Percentiles rank a stretch among this genome's conserved stretches.
phyloP scores from a whole-genome alignment of 2,329 filamentous ascomycete genomes.

The Chaetomium sp. region DNA sequence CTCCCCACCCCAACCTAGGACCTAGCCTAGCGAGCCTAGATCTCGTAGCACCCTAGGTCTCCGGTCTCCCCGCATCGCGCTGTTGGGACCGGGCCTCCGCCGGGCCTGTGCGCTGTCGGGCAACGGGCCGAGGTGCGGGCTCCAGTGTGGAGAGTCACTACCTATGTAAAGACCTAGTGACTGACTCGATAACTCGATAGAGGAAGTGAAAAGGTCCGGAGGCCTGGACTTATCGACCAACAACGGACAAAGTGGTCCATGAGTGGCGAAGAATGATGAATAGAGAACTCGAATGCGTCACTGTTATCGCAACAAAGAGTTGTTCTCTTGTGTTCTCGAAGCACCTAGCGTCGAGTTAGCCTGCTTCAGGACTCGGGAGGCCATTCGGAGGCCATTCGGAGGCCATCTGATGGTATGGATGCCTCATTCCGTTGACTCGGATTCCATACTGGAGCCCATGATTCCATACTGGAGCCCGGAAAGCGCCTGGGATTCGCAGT shows the following conservation, averaged over 20 bases:
- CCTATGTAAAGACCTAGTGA: no score
- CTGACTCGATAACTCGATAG: no score
- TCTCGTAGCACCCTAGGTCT: background rate
- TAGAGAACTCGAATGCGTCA: background rate
- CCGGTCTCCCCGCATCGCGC: background rate
- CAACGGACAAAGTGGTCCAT: background rate
- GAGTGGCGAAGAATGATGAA: background rate
- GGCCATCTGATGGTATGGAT: no score
- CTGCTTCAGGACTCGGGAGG: no score
- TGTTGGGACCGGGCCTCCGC: no score
- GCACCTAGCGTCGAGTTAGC: background rate
- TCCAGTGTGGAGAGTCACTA: background rate
- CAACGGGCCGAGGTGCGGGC: background rate
- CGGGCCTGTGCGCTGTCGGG: background rate
- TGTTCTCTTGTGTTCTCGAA: background rate
- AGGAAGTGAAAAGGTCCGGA: background rate
- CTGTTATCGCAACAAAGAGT: background rate
- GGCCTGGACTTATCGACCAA: background rate
- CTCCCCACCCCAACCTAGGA: no score
- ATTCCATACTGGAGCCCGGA: no score
- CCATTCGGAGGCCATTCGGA: no score
- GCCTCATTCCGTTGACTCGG: no score
- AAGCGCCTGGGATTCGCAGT: background rate
- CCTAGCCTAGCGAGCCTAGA: no score
- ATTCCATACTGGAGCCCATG: no score